Evolutionary conservation across 2,329 filamentous ascomycete species (phyloP).

Genomic region (Cladosporium sp.): DNA sequence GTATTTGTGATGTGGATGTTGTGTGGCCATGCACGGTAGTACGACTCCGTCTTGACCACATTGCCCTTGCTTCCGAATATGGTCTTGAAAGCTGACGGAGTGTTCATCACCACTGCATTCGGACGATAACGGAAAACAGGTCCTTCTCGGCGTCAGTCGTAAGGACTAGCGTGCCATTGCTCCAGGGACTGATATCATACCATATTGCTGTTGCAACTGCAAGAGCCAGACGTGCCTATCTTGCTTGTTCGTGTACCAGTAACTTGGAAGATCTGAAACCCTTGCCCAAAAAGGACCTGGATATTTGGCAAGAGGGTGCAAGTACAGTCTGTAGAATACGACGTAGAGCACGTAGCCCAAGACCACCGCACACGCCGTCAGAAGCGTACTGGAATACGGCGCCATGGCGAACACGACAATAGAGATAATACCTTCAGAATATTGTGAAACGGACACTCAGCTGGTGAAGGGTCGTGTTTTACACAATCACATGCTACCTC

Average conservation of each 20-base stretch:
- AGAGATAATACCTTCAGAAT: background rate
- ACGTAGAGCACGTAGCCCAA: background rate
- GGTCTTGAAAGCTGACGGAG: conserved; percentile 16
- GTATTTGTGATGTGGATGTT: conserved; percentile 15
- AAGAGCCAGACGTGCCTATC: conserved; percentile 19
- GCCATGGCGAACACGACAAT: background rate
- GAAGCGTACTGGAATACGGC: background rate
- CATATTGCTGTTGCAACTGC: conserved; percentile 18
- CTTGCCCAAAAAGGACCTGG: conserved; percentile 16
- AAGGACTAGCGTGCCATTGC: background rate
- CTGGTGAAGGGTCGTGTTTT: background rate
- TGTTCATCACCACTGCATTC: conserved; percentile 20
- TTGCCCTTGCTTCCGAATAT: conserved; percentile 21
- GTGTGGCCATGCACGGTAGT: conserved; percentile 18
- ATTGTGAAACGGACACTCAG: background rate
- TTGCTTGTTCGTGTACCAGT: conserved; percentile 16
- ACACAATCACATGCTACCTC: background rate
- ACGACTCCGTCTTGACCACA: conserved; percentile 18
- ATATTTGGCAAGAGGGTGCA: conserved; percentile 10
- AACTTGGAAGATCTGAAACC: conserved; percentile 16
- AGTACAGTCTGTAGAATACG: conserved; percentile 9
- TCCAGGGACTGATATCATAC: background rate
- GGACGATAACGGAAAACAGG: conserved; percentile 20
- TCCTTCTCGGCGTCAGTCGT: conserved; percentile 1
- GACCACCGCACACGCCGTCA: background rate